Conservation (phyloP, 2,329 filamentous ascomycete species). For the Beauveria caledonica region DNA sequence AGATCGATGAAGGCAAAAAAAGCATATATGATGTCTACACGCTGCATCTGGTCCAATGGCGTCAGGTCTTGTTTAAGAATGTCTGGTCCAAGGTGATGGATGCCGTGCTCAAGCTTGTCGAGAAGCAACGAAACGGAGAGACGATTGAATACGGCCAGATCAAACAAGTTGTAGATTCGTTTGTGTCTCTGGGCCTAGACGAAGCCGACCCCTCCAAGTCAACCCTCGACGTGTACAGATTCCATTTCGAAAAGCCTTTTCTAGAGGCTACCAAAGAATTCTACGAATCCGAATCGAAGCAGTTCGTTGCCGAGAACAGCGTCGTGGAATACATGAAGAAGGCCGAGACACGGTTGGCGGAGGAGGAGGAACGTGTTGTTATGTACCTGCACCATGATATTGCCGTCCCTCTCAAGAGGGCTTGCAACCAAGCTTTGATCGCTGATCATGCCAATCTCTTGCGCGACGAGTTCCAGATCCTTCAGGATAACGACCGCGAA, state of each 20-base stretch:
- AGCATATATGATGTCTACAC: slow-evolving; percentile 98
- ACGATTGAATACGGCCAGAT: slow-evolving; percentile 97
- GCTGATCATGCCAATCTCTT: slow-evolving; percentile 79
- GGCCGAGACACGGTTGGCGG: slow-evolving; percentile 77
- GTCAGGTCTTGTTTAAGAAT: slow-evolving; percentile 76
- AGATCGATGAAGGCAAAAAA: slow-evolving; percentile 98
- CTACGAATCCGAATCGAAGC: slow-evolving; percentile 85
- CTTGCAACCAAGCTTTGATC: slow-evolving; percentile 83
- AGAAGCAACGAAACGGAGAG: slow-evolving; percentile 95
- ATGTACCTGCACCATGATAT: slow-evolving; percentile 92
- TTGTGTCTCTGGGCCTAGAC: slow-evolving; percentile 88
- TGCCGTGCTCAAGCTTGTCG: slow-evolving; percentile 86
- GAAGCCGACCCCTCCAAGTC: slow-evolving; percentile 89
- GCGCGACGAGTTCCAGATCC: slow-evolving; percentile 88
- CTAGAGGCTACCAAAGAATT: slow-evolving; percentile 75
- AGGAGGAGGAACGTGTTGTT: slow-evolving; percentile 89
- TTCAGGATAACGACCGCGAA: slow-evolving; percentile 88
- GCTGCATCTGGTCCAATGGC: slow-evolving; percentile 91
- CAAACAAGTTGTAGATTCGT: slow-evolving; percentile 93
- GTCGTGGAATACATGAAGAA: slow-evolving; percentile 99
- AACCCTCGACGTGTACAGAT: slow-evolving; percentile 89
- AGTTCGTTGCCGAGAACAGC: slow-evolving; percentile 92
- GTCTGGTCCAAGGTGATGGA: slow-evolving; percentile 89
- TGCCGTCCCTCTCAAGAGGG: slow-evolving; percentile 70
- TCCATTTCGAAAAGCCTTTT: slow-evolving; percentile 89